Conservation (phyloP, 1,284 basidiomycete genomes). For the Agroathelia rolfsii region DNA sequence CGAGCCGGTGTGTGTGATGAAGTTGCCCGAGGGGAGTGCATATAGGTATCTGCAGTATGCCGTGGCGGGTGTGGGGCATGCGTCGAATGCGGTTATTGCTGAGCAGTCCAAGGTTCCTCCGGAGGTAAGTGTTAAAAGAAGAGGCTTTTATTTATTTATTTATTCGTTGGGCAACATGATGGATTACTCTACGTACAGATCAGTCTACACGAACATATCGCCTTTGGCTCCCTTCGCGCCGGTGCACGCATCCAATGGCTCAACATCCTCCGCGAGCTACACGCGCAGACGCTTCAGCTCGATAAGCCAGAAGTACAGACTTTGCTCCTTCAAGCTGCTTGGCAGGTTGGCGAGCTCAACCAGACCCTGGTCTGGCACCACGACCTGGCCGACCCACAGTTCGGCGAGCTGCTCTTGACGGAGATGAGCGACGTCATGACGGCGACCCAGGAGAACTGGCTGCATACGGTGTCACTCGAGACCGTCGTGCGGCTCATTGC, state of each 20-base stretch:
- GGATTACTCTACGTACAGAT: no score
- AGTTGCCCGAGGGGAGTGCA: slow-evolving; percentile 16
- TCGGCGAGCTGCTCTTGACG: slow-evolving; percentile 23
- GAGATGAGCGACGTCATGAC: slow-evolving; percentile 22
- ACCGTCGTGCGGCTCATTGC: slow-evolving; percentile 25
- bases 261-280: slow-evolving; percentile 34
- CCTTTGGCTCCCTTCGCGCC: slow-evolving; percentile 32
- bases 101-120: slow-evolving; percentile 27
- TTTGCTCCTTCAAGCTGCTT: slow-evolving; percentile 30
- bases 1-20: slow-evolving; percentile 19
- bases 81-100: slow-evolving; percentile 33
- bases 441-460: slow-evolving; percentile 31
- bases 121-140: slow-evolving; percentile 24
- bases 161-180: no score
- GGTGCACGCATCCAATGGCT: slow-evolving; percentile 37
- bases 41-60: slow-evolving; percentile 29
- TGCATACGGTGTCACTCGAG: slow-evolving; percentile 25
- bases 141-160: no score
- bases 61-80: slow-evolving; percentile 26
- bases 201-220: slow-evolving; percentile 28
- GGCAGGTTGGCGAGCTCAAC: slow-evolving; percentile 29
- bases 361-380: slow-evolving; percentile 23
- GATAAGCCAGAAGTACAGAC: slow-evolving; percentile 26
- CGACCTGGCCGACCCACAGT: slow-evolving; percentile 21
- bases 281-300: slow-evolving; percentile 26